These are phyloP conservation scores for Crithidia sp. DNA, from an alignment of 208 protist genomes.

Conservation along the genomic window DNA sequence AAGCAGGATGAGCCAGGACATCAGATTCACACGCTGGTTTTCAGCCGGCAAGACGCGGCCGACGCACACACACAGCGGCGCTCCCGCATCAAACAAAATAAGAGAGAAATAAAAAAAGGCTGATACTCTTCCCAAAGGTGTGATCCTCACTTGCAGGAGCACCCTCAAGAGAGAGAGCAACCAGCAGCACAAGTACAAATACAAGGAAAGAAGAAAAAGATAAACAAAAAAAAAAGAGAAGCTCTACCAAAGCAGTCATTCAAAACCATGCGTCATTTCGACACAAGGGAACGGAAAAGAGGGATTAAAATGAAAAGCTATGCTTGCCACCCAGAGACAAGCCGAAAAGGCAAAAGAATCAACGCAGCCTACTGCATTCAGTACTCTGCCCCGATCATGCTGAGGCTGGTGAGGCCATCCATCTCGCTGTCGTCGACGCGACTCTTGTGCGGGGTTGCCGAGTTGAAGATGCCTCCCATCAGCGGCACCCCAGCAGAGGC, in stretches of 20 bases:
- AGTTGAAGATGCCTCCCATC: slow-evolving; percentile 6
- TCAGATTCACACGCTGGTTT: too few relatives aligned
- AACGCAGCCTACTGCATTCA: neutral
- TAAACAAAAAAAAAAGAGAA: slow-evolving; percentile 17
- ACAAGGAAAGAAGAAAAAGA: neutral
- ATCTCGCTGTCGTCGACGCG: neutral
- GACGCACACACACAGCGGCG: too few relatives aligned
- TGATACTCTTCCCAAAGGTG: neutral
- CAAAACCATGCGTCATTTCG: neutral
- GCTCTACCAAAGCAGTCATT: neutral
- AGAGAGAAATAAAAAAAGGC: neutral
- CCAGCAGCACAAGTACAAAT: neutral
- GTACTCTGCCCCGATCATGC: neutral
- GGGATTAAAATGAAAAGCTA: neutral
- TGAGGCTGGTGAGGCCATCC: neutral
- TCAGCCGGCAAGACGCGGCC: too few relatives aligned
- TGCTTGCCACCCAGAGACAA: too few relatives aligned
- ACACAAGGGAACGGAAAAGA: neutral
- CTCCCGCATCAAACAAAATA: too few relatives aligned
- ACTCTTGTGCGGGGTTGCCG: neutral
- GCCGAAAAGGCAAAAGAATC: neutral
- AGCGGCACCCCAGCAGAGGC: slow-evolving; percentile 12
- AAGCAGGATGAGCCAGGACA: too few relatives aligned
- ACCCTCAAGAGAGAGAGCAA: neutral
- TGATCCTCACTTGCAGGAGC: neutral